These are phyloP conservation scores for Tinospora cordifolia DNA, from an alignment of 164 flowering plant species.

Conservation along the genomic window DNA sequence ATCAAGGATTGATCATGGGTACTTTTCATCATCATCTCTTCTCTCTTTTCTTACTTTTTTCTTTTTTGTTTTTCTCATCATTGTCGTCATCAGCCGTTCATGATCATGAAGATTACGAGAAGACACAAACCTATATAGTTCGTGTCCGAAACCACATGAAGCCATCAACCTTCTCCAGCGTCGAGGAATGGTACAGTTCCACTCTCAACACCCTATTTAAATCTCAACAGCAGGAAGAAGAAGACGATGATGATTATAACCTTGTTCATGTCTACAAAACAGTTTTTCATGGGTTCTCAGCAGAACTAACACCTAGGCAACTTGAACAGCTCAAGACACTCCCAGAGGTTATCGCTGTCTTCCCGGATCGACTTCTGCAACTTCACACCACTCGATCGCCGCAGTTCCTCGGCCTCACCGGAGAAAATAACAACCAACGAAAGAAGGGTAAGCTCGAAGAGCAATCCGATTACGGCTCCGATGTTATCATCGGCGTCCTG, in stretches of 20 bases:
- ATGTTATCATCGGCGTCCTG: slow-evolving; percentile 79
- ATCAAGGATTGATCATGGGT: too few species aligned
- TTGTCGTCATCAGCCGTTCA: not conserved
- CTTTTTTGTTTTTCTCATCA: not conserved
- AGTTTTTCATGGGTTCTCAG: slow-evolving; percentile 85
- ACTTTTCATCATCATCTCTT: too few species aligned
- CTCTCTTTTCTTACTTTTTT: not conserved
- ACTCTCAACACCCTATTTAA: too few species aligned
- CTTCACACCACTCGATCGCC: slow-evolving; percentile 89
- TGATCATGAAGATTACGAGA: not conserved
- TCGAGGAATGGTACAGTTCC: slow-evolving; percentile 75
- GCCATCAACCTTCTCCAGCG: slow-evolving; percentile 80
- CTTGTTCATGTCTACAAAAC: slow-evolving; percentile 61
- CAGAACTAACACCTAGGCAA: slow-evolving; percentile 49
- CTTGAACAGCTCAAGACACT: slow-evolving; percentile 25
- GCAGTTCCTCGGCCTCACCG: slow-evolving; percentile 79
- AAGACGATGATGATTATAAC: not conserved
- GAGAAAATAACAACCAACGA: too few species aligned
- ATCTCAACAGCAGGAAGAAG: not conserved
- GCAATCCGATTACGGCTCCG: slow-evolving; percentile 93
- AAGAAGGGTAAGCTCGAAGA: slow-evolving; percentile 73
- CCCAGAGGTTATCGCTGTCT: slow-evolving; percentile 42
- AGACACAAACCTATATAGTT: slow-evolving; percentile 49
- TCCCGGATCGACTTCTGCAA: slow-evolving; percentile 70
- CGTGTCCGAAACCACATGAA: slow-evolving; percentile 51